Evolutionary conservation across 768 basidiomycete species (phyloP), one percentile per base, ranked within the genome.

Genomic region (Harrya chromipes): DNA sequence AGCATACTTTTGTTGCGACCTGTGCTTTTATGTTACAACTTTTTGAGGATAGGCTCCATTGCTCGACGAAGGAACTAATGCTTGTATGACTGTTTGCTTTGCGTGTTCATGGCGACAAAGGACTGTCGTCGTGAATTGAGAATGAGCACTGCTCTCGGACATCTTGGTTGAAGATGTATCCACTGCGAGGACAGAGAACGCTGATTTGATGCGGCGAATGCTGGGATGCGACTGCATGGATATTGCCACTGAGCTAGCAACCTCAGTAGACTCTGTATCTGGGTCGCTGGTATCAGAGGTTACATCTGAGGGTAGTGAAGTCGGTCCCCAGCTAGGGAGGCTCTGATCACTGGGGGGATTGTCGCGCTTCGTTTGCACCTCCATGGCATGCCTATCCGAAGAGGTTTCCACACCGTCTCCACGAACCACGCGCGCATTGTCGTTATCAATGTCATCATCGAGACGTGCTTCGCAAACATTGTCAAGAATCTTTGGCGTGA

Each of bases 371-470:
- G 76, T 62, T 52, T 71, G 59, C 50, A 70, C 70, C 54, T 75
- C 66, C 57, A 75, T 68, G 34, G 71, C 65, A 47, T 69, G 68
- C 64, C 72, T 67, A 50, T 70, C 71, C 23, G 66, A 57, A 33
- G 69, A 71, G 16, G 70, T 75, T 59, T 83, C 82, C 4, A 81
- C 73, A 16, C 89, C 89, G 61, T 90, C 89, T 24, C 87, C 87
- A 43, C 82, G 73, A 13, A 92, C 89, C 34, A 90, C 74, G 19
- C 79, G 80, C 4, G 83, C 73, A 9, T 78, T 75, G 34, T 82
- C 81, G 52, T 75, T 87, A 57, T 81, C 80, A 23, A 88, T 88
- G 60, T 92, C 90, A 43, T 78, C 64, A 49, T 83, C 85, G 16
- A 92, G 73, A 23, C 72, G 76, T 38, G 72, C 74, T 66, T 89